Evolutionary conservation across 176 grass and related monocot genomes (phyloP), one percentile per base, ranked within the genome.

Genomic region (Eremochloa ophiuroides): DNA sequence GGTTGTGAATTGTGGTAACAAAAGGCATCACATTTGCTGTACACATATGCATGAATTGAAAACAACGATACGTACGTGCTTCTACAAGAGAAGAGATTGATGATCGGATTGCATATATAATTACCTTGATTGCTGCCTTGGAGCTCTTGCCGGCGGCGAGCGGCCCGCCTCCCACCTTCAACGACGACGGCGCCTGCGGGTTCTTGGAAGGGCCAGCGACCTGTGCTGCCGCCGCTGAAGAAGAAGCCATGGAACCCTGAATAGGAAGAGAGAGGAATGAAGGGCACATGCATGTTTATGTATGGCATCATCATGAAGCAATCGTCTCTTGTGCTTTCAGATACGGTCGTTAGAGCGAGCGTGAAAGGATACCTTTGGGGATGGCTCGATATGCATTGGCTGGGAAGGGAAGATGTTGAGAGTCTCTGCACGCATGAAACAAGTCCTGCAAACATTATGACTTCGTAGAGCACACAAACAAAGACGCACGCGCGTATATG

Each of bases 341-440:
- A 53, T n/a, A n/a, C n/a, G 31, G 40, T 10, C 26, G 53, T 38
- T 29, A 59, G 11, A 48, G 31, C n/a, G n/a, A n/a, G n/a, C n/a
- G 29, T 59, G 47, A 15, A 23, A 13, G 23, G 22, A 47, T 86
- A 86, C 84, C 71, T 87, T 86, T 50, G 86, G 46, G 8, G 86
- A 76, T 10, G 90, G 84, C 8, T 77, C 83, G 42, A 80, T 81
- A 37, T 89, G 86, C 80, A 86, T 92, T 74, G 90, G 83, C 63
- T 86, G 80, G 42, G 90, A 89, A 20, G 90, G 90, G 80, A 92
- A 92, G 73, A 92, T 92, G 74, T 81, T 92, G 56, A 92, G 72
- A 56, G 90, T 92, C 71, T 89, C 90, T 92, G 87, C 90, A 89
- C 25, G 74, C 80, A 89, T 68, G 35, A 78, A 67, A 62, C 50